Percentiles rank a stretch among this genome's conserved stretches.
These are phyloP conservation scores for Yueomyces sp. DNA, from an alignment of 805 yeast species.

Conservation along the genomic window DNA sequence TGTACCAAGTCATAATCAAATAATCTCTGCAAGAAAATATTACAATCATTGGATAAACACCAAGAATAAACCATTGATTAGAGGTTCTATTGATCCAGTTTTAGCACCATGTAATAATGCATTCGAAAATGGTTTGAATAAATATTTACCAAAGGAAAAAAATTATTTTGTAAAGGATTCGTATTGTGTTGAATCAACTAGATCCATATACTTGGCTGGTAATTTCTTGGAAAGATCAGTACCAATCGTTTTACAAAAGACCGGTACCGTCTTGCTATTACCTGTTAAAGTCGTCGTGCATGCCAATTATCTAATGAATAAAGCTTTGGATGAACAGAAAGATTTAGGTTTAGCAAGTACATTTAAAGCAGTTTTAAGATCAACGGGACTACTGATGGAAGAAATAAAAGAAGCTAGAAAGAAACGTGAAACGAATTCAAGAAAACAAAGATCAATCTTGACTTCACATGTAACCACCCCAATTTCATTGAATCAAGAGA, in stretches of 20 bases:
- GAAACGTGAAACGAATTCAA: constrained; percentile 1
- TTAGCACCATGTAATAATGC: constrained; percentile 47
- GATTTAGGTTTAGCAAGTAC: constrained; percentile 21
- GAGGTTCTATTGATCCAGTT: constrained; percentile 51
- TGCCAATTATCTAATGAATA: constrained; percentile 27
- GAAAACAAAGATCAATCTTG: background rate
- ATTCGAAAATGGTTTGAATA: constrained; percentile 32
- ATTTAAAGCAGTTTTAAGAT: constrained; percentile 21
- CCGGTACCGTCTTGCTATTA: constrained; percentile 15
- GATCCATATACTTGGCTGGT: constrained; percentile 31
- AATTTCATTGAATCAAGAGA: no score
- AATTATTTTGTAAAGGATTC: constrained; percentile 24
- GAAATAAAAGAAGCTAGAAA: constrained; percentile 6
- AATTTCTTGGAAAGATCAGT: constrained; percentile 28
- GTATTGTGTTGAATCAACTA: constrained; percentile 43
- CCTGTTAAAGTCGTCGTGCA: constrained; percentile 28
- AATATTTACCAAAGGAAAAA: constrained; percentile 34
- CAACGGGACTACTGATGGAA: constrained; percentile 20
- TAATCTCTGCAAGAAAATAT: constrained; percentile 34
- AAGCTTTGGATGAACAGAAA: constrained; percentile 28
- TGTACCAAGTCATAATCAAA: constrained; percentile 36
- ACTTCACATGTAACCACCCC: no score
- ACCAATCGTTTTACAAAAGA: constrained; percentile 22
- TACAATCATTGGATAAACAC: constrained; percentile 43
- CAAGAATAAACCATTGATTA: constrained; percentile 47